Conservation (phyloP, 768 basidiomycete genomes). For the Hebeloma cylindrosporum region DNA sequence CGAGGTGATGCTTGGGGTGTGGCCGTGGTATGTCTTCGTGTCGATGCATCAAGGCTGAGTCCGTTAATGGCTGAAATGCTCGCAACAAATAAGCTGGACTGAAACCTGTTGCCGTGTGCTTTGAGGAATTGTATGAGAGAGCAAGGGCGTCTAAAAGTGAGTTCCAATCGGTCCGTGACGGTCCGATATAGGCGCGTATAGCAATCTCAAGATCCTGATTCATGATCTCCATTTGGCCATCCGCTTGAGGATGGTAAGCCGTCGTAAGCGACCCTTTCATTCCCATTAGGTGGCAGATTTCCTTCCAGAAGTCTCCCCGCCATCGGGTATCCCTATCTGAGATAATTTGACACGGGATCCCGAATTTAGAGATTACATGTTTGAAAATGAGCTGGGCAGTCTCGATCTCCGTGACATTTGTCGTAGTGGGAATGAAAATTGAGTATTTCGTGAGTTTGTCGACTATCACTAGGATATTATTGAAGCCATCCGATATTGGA, state of each 20-base stretch:
- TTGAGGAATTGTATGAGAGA: conserved; percentile 32
- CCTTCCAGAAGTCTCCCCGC: conserved; percentile 26
- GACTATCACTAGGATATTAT: conserved; percentile 35
- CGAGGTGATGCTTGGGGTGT: background rate
- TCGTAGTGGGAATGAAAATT: conserved; percentile 36
- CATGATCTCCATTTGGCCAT: conserved; percentile 36
- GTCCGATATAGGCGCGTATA: conserved; percentile 29
- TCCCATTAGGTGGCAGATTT: conserved; percentile 25
- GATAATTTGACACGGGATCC: conserved; percentile 30
- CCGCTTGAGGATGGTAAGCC: conserved; percentile 32
- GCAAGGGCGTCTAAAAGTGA: conserved; percentile 20
- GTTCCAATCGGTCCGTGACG: conserved; percentile 26
- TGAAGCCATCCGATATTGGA: conserved; percentile 28
- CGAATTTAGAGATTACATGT: conserved; percentile 25
- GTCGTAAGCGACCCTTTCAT: conserved; percentile 27
- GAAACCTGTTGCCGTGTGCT: conserved; percentile 27
- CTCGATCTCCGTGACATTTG: conserved; percentile 24
- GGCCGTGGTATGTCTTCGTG: too few relatives aligned
- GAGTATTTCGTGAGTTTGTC: conserved; percentile 38
- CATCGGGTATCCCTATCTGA: conserved; percentile 29
- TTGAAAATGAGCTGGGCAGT: conserved; percentile 30
- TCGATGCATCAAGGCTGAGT: conserved; percentile 1
- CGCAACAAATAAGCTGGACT: conserved; percentile 28
- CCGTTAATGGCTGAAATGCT: conserved; percentile 26
- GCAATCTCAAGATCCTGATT: conserved; percentile 33